Evolutionary conservation across 1,284 basidiomycete species (phyloP), one percentile per base, ranked within the genome.

Genomic region (Coriolopsis trogii): DNA sequence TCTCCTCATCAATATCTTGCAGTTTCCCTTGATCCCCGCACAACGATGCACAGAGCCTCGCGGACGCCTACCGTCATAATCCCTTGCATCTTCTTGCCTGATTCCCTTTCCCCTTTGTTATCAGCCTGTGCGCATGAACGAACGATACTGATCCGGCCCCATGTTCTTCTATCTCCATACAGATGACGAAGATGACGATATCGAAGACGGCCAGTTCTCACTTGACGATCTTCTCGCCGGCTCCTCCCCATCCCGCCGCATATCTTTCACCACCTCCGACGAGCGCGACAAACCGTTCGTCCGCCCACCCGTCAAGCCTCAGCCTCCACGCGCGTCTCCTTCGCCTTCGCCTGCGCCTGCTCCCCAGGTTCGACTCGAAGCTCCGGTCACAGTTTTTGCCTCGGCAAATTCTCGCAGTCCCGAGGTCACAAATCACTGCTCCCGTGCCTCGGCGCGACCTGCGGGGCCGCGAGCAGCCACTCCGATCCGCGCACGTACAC

Each of bases 201-300:
- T 56, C 33, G 60, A 60, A 31, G 55, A 61, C 47, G 42, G 56
- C 36, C 45, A 9, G 7, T 41, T 53, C 46, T 38, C 42, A 28
- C 46, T 54, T 40, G 54, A 56, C 43, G 49, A 41, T 34, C 51
- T 53, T 30, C 33, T 54, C 13, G 38, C 51, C 41, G 53, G 33
- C 21, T 59, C 60, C 12, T 54, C 60, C 0, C 64, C 62, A 13
- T 62, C 56, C 1, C 61, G 67, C 13, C 61, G 67, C 3, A 53
- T 69, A 5, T 69, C 66, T 8, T 69, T 69, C 56, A 66, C 63
- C n/a, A 69, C 65, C 8, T 66, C 64, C 20, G 59, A 61, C 15
- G 67, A 69, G 49, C 63, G 67, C 18, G 65, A 67, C 44, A 46
- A 39, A 26, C 66, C 66, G 2, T 63, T 59, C 44, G 43, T 59